Base-by-base conservation (phyloP, 2,329 filamentous ascomycete genomes). In the Onygenales sp. region DNA sequence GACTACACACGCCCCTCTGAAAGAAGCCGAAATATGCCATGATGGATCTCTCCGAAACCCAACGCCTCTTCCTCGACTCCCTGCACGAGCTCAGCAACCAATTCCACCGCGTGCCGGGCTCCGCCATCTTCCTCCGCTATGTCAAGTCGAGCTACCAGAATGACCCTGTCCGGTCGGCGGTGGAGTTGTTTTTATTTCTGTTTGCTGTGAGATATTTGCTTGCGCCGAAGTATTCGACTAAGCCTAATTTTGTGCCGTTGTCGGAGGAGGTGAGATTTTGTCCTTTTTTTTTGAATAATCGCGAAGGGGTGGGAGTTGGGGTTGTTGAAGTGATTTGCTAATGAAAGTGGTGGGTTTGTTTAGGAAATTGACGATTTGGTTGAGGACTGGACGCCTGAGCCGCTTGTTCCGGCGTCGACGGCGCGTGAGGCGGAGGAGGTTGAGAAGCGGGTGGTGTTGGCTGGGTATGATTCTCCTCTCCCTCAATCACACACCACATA, bases 91-190 rank as follows among this genome's bases (percentile, higher is more conserved):
- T 79, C 51, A 74, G 78, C 51, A 75, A 82, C 55, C 79, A 84
- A 54, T 94, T 98, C 68, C 91, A 96, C 65, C 89, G 87, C 65
- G 81, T 98, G 41, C 94, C 93, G 33, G 93, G 93, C 51, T 97
- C 92, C 33, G 88, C 92, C 43, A 95, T 98, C 62, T 78, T 97
- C 64, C 82, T 95, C 62, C 88, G 93, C 58, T 98, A 98, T 73
- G 90, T 98, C 67, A 89, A 89, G 70, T 95, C 90, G 54, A 95
- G 90, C 69, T 97, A 98, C 75, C 93, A 98, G 75, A 87, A 98
- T 68, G 93, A 98, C 64, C 93, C 93, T 8, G 83, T 97, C 54
- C 86, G 94, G 52, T 95, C 89, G 51, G 89, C 89, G 41, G 89
- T 98, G 61, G 93, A 98, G 73, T 77, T 98, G 50, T 84, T 97